These are phyloP conservation scores for Spizellomyces punctatus DNA, from an alignment of 192 early-diverging fungal genomes.

Conservation along the genomic window DNA sequence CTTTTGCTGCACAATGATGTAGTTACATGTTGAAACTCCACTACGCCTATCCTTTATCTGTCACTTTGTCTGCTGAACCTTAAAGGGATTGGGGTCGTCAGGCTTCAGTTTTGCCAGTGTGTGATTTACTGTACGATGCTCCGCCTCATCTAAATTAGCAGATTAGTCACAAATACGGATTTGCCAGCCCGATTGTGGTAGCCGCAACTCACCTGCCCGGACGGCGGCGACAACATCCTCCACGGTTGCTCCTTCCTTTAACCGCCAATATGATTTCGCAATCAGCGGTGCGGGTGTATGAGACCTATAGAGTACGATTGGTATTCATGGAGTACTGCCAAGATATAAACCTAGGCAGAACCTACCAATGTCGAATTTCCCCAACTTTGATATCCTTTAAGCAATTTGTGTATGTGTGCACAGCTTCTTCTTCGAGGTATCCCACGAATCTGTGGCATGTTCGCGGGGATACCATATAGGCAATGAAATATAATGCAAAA, in stretches of 20 bases:
- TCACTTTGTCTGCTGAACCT: neutral
- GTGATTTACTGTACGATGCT: conserved; percentile 94
- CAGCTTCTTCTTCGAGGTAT: conserved; percentile 93
- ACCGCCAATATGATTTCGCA: conserved; percentile 73
- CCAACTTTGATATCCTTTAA: conserved; percentile 67
- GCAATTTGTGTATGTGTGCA: conserved; percentile 88
- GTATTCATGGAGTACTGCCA: conserved; percentile 40
- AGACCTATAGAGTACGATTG: conserved; percentile 48
- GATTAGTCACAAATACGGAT: too few relatives aligned
- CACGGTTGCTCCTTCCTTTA: conserved; percentile 72
- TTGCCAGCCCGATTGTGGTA: too few relatives aligned
- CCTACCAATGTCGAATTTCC: too few relatives aligned
- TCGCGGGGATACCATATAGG: conserved; percentile 75
- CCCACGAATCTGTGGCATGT: conserved; percentile 87
- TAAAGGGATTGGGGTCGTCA: conserved; percentile 43
- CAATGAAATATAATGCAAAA: conserved; percentile 83
- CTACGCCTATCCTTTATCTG: too few relatives aligned
- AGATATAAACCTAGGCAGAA: too few relatives aligned
- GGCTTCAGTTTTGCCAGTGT: conserved; percentile 67
- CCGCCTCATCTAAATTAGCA: conserved; percentile 62
- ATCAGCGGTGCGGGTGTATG: conserved; percentile 80
- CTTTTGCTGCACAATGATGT: too few relatives aligned
- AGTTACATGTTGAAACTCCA: too few relatives aligned
- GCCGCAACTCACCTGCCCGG: conserved; percentile 47
- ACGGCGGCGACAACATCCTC: conserved; percentile 87